Percentiles rank a stretch among this genome's conserved stretches.
These are phyloP conservation scores for Penicillium brevicompactum DNA, from an alignment of 2,329 filamentous ascomycete genomes.

Conservation along the genomic window DNA sequence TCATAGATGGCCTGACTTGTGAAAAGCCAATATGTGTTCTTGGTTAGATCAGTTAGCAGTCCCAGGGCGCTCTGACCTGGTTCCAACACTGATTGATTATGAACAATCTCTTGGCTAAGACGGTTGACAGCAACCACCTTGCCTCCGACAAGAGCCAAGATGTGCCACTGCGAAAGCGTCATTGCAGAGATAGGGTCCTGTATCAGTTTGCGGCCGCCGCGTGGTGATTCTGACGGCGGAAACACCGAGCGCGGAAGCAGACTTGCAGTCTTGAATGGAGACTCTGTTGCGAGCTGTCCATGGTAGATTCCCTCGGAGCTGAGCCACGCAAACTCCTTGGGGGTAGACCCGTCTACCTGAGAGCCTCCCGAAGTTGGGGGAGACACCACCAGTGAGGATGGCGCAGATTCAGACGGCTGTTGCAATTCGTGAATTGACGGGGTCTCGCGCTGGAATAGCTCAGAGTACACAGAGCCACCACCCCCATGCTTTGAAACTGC, in stretches of 20 bases:
- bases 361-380: slow-evolving; percentile 69
- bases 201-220: slow-evolving; percentile 64
- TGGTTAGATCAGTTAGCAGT: slow-evolving; percentile 84
- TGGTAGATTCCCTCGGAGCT: slow-evolving; percentile 84
- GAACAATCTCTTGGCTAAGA: slow-evolving; percentile 80
- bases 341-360: slow-evolving; percentile 54
- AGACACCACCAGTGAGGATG: slow-evolving; percentile 72
- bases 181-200: slow-evolving; percentile 78
- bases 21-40: slow-evolving; percentile 97
- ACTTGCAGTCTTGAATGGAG: slow-evolving; percentile 76
- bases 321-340: slow-evolving; percentile 80
- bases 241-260: slow-evolving; percentile 75
- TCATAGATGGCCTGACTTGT: slow-evolving; percentile 91
- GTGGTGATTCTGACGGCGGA: slow-evolving; percentile 65
- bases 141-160: slow-evolving; percentile 79
- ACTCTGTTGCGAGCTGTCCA: slow-evolving; percentile 71
- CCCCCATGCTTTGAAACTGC: slow-evolving; percentile 62
- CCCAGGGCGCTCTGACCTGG: slow-evolving; percentile 78
- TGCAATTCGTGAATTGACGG: slow-evolving; percentile 74
- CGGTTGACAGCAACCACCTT: slow-evolving; percentile 84
- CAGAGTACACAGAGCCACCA: slow-evolving; percentile 83
- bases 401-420: slow-evolving; percentile 59
- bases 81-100: slow-evolving; percentile 83
- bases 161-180: slow-evolving; percentile 90
- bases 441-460: slow-evolving; percentile 83